These are phyloP conservation scores for Rugonectria rugulosa DNA, from an alignment of 2,329 filamentous ascomycete species.

Conservation along the genomic window DNA sequence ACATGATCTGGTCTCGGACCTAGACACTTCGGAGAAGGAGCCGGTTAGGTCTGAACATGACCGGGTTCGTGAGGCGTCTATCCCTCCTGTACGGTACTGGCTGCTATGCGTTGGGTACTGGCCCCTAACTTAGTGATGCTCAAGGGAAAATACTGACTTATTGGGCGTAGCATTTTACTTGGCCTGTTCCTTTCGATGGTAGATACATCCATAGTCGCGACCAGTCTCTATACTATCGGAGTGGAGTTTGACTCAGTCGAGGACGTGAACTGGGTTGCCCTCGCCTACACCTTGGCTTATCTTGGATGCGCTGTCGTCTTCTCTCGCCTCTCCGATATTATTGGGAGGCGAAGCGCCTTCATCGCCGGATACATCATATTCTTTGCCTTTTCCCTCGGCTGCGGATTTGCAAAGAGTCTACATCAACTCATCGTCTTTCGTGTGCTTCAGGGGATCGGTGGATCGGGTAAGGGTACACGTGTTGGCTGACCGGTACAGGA, in stretches of 20 bases:
- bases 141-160: neutral
- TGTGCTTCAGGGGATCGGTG: constrained; percentile 60
- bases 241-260: constrained; percentile 56
- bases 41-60: neutral
- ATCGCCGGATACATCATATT: constrained; percentile 60
- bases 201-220: constrained; percentile 68
- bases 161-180: constrained; percentile 52
- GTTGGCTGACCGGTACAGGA: neutral
- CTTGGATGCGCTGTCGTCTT: constrained; percentile 64
- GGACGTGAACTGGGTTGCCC: constrained; percentile 61
- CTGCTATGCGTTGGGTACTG: constrained; percentile 44
- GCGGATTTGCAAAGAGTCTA: constrained; percentile 47
- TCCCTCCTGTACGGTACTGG: constrained; percentile 45
- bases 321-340: constrained; percentile 61
- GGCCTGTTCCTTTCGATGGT: constrained; percentile 66
- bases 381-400: constrained; percentile 63
- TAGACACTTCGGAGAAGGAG: neutral
- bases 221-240: constrained; percentile 63
- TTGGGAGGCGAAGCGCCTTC: constrained; percentile 62
- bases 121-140: neutral
- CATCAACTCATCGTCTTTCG: constrained; percentile 58
- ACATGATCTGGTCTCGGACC: neutral
- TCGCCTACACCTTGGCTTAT: constrained; percentile 64
- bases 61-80: constrained; percentile 17
- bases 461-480: constrained; percentile 48